Base-by-base conservation (phyloP, 1,284 basidiomycete genomes). In the Coniophora puteana region DNA sequence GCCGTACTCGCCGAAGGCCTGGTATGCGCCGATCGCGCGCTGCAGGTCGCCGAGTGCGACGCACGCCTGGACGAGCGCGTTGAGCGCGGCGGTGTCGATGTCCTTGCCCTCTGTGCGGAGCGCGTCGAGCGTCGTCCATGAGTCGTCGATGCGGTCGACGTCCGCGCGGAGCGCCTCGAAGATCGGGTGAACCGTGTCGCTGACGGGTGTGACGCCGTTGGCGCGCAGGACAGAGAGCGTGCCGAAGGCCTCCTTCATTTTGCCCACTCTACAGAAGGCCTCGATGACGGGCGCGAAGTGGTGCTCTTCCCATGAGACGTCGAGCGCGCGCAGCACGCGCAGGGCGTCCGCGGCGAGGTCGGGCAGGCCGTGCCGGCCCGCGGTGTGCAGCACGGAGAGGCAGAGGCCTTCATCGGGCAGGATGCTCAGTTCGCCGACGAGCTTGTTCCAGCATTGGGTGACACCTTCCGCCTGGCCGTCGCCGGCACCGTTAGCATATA, bases 11-110 rank as follows among this genome's bases (percentile, higher is more conserved):
- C 63, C 34, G 26, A 78, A 71, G 12, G 75, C 75, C 49, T 81
- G 79, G 70, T 89, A 91, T 7, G 81, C 78, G 5, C 85, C 85
- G 36, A 93, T 63, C 0, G 85, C 87, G 21, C 88, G 83, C 48
- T 85, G 82, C 7, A 93, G 61, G 58, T 92, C 89, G 10, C 71
- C 69, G 2, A 81, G 62, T n/a, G 59, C 52, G 27, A 80, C 66
- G 0, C 79, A 73, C 0, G 86, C 89, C 44, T 72, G 68, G 41
- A 93, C 66, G 43, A 92, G 57, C 22, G 76, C 69, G 53, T 89
- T 88, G 45, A 89, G 59, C 8, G 78, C 74, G 24, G 71, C 62
- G 11, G 78, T 54, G 51, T 87, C 79, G 36, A 92, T 56, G 0
- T 52, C 48, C 41, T 71, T 66, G 11, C 72, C 76, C 23, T 74